Percentiles rank a stretch among this genome's conserved stretches.
Evolutionary conservation across 1,284 basidiomycete genomes (phyloP).

Genomic region (Gymnopus androsaceus): DNA sequence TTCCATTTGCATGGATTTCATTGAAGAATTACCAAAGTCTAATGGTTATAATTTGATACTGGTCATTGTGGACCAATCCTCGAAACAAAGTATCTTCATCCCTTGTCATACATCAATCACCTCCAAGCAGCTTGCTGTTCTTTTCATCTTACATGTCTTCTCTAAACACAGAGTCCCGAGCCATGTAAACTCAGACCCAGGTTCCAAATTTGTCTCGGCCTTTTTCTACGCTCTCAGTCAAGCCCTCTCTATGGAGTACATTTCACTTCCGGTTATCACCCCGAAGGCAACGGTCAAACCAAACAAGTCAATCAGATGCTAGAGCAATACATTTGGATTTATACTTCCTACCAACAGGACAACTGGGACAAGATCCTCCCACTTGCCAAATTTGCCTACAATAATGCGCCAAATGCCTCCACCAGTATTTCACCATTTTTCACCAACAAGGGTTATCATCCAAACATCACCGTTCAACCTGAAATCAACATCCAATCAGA

Average conservation of each 20-base stretch:
- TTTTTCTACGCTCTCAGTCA: not conserved
- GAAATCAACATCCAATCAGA: conserved; percentile 32
- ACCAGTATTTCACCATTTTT: conserved; percentile 6
- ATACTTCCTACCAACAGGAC: conserved; percentile 36
- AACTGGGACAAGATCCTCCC: conserved; percentile 38
- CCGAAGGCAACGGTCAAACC: conserved; percentile 46
- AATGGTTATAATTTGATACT: conserved; percentile 34
- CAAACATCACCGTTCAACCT: not conserved
- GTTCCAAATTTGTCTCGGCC: not conserved
- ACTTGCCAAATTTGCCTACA: conserved; percentile 41
- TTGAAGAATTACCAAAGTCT: conserved; percentile 35
- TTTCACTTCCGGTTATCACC: conserved; percentile 34
- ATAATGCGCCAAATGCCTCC: conserved; percentile 28
- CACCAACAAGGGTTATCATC: conserved; percentile 11
- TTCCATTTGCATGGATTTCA: conserved; percentile 40
- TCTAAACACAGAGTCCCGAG: not conserved
- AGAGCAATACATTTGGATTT: conserved; percentile 29
- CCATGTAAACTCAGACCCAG: not conserved
- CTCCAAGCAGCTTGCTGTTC: conserved; percentile 25
- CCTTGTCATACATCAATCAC: conserved; percentile 27
- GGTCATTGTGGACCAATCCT: conserved; percentile 36
- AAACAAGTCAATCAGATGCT: conserved; percentile 42
- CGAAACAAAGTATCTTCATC: conserved; percentile 34
- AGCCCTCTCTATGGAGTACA: conserved; percentile 21
- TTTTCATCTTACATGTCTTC: not conserved